Conservation (phyloP, 495 filamentous ascomycete genomes). For the Annulohypoxylon moriforme region DNA sequence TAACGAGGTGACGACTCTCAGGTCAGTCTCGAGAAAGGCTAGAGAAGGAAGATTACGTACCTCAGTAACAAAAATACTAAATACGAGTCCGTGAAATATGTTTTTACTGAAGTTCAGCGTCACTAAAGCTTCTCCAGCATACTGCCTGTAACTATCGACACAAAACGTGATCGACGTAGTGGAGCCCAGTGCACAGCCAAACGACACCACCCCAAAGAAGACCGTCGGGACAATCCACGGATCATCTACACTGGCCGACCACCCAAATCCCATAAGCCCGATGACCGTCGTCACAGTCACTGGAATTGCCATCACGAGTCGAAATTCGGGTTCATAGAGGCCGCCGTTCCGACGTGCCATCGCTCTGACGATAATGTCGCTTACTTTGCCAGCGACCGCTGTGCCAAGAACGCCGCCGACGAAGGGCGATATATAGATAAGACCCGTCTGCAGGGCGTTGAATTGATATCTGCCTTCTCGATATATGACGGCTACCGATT, state of each 20-base stretch:
- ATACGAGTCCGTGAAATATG: slow-evolving; percentile 87
- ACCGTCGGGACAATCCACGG: slow-evolving; percentile 91
- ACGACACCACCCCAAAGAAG: slow-evolving; percentile 93
- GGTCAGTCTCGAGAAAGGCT: not conserved
- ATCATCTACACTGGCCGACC: slow-evolving; percentile 80
- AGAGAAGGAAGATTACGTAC: not conserved
- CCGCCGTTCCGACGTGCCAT: slow-evolving; percentile 90
- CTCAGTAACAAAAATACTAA: slow-evolving; percentile 88
- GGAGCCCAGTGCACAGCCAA: slow-evolving; percentile 90
- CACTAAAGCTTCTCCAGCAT: slow-evolving; percentile 93
- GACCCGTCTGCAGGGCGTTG: slow-evolving; percentile 78
- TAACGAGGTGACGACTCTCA: too few relatives aligned
- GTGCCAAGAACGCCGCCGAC: slow-evolving; percentile 90
- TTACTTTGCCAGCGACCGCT: slow-evolving; percentile 88
- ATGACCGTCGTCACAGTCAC: slow-evolving; percentile 82
- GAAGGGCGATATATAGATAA: slow-evolving; percentile 92
- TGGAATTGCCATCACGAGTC: slow-evolving; percentile 90
- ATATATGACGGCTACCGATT: slow-evolving; percentile 83
- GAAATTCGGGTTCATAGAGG: slow-evolving; percentile 95
- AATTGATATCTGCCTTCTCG: slow-evolving; percentile 80
- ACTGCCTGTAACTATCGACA: slow-evolving; percentile 93
- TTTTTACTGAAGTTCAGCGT: slow-evolving; percentile 97
- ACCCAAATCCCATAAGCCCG: slow-evolving; percentile 93
- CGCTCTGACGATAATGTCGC: slow-evolving; percentile 80
- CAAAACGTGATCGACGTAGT: slow-evolving; percentile 97